phyloP scores from a whole-genome alignment of 441 rosid species.

The Isatis lusitanica region DNA sequence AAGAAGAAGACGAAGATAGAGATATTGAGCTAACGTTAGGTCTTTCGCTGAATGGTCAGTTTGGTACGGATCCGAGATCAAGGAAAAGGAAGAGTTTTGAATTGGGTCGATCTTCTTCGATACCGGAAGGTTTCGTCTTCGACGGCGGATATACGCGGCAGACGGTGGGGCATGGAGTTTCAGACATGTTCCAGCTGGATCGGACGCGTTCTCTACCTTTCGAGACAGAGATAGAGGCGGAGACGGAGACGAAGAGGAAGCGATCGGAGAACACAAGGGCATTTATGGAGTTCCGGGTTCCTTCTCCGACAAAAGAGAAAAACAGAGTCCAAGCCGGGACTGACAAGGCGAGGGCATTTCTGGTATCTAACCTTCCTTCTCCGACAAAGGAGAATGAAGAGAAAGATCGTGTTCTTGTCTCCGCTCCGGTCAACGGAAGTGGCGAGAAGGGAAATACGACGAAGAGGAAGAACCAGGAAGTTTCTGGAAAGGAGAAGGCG shows the following conservation, averaged over 20 bases:
- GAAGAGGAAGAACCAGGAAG: conserved; percentile 27
- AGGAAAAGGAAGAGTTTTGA: conserved; percentile 39
- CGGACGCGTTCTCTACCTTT: conserved; percentile 74
- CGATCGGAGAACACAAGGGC: conserved; percentile 63
- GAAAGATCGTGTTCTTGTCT: not conserved
- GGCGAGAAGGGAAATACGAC: conserved; percentile 33
- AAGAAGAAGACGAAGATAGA: conserved; percentile 31
- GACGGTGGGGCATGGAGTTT: not conserved
- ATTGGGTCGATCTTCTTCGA: conserved; percentile 62
- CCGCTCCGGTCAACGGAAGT: not conserved
- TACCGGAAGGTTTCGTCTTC: conserved; percentile 48
- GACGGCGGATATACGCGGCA: not conserved
- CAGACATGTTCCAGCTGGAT: conserved; percentile 29
- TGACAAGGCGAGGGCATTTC: not conserved
- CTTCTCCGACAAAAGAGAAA: not conserved
- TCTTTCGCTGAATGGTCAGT: conserved; percentile 79
- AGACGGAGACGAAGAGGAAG: conserved; percentile 72
- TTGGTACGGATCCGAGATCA: conserved; percentile 78
- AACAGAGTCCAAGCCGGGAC: not conserved
- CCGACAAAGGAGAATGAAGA: not conserved
- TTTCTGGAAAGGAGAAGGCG: conserved; percentile 41
- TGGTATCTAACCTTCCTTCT: not conserved
- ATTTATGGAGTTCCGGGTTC: conserved; percentile 9
- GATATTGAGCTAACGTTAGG: conserved; percentile 76
- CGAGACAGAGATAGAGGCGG: conserved; percentile 59